These are phyloP conservation scores for Sugiyamaella valdiviana DNA, from an alignment of 805 yeast genomes.

Conservation along the genomic window DNA sequence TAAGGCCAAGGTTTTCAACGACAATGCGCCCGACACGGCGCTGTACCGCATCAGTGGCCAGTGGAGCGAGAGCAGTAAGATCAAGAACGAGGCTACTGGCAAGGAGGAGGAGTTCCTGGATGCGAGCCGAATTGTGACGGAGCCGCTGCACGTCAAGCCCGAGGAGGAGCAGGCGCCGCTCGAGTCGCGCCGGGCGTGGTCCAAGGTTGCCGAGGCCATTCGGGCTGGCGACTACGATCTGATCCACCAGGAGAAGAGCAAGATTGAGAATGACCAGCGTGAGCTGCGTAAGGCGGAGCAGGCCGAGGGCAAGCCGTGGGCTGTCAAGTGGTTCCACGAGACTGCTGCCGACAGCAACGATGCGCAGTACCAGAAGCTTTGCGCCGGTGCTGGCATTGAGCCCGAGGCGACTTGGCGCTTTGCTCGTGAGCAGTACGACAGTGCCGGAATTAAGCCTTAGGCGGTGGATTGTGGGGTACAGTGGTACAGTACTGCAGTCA, in stretches of 20 bases:
- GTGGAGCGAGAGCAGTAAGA: slow-evolving; percentile 77
- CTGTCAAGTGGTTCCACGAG: slow-evolving; percentile 70
- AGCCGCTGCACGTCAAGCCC: slow-evolving; percentile 68
- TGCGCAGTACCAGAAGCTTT: slow-evolving; percentile 12
- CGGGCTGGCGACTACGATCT: slow-evolving; percentile 64
- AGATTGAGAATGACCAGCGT: slow-evolving; percentile 80
- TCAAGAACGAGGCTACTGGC: slow-evolving; percentile 50
- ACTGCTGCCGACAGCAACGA: slow-evolving; percentile 16
- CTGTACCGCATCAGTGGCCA: slow-evolving; percentile 80
- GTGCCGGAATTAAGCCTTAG: slow-evolving; percentile 19
- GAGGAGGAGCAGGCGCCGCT: slow-evolving; percentile 70
- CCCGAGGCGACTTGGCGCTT: slow-evolving; percentile 25
- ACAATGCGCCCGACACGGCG: slow-evolving; percentile 43
- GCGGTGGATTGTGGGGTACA: background rate
- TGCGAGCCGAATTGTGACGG: slow-evolving; percentile 38
- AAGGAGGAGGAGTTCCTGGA: slow-evolving; percentile 30
- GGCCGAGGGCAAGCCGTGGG: slow-evolving; percentile 62
- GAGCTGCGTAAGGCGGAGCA: slow-evolving; percentile 68
- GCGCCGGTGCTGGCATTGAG: slow-evolving; percentile 18
- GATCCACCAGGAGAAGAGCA: slow-evolving; percentile 68
- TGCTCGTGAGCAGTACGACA: slow-evolving; percentile 18
- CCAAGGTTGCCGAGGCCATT: slow-evolving; percentile 81
- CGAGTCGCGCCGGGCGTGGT: slow-evolving; percentile 89
- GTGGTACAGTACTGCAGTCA: background rate
- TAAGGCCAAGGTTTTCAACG: slow-evolving; percentile 73